Evolutionary conservation across 2,329 filamentous ascomycete species (phyloP).

Genomic region (Xylaria polymorpha): DNA sequence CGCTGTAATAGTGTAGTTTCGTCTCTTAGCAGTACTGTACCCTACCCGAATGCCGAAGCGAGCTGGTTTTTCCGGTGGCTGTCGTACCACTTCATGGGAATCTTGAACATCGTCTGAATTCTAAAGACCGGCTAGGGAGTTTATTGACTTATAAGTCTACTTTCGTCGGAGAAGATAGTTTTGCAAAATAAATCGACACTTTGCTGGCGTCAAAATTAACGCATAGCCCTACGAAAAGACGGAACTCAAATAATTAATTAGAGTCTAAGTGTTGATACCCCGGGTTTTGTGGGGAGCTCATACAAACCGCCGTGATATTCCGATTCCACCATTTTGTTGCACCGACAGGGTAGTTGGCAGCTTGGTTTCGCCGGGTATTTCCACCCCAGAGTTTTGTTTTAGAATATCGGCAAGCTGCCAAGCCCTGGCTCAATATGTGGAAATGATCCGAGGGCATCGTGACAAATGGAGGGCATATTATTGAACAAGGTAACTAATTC

Average conservation of each 20-base stretch:
- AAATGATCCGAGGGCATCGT: not conserved
- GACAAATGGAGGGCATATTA: not conserved
- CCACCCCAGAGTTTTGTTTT: conserved; percentile 1
- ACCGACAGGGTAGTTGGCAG: not conserved
- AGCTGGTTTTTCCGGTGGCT: conserved; percentile 9
- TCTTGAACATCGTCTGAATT: not conserved
- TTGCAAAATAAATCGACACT: not conserved
- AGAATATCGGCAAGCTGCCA: not conserved
- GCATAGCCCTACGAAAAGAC: not conserved
- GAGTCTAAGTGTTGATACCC: not conserved
- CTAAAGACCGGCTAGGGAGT: not conserved
- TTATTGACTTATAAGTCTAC: not conserved
- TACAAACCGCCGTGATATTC: not conserved
- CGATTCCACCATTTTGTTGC: not conserved
- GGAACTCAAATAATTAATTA: no score
- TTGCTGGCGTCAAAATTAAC: not conserved
- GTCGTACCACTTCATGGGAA: conserved; percentile 12
- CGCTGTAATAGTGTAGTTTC: conserved; percentile 3
- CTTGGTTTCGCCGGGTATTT: not conserved
- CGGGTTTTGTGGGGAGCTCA: not conserved
- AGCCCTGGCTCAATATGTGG: not conserved
- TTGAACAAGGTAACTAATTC: conserved; percentile 4
- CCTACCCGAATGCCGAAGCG: conserved; percentile 25
- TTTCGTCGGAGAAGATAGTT: not conserved
- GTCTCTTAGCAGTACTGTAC: conserved; percentile 1